These are phyloP conservation scores for Rhodotorula sp. DNA, from an alignment of 1,284 basidiomycete species.

Conservation along the genomic window DNA sequence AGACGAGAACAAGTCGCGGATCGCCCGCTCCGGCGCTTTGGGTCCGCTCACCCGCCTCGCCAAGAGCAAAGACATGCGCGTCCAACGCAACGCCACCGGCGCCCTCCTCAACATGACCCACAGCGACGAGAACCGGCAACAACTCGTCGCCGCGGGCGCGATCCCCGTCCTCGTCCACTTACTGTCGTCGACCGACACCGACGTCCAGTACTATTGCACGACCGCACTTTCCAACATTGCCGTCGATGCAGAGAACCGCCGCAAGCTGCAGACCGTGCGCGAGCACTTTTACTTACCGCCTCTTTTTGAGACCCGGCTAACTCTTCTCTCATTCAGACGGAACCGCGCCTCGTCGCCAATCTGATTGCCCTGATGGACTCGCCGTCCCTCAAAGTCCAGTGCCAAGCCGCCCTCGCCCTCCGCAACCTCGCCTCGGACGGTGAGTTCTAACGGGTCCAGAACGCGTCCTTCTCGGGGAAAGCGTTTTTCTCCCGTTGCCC, in stretches of 20 bases:
- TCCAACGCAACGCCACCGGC: slow-evolving; percentile 97
- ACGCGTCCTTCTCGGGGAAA: too few relatives aligned
- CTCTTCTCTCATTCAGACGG: too few relatives aligned
- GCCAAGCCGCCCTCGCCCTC: slow-evolving; percentile 93
- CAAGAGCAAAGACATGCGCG: slow-evolving; percentile 98
- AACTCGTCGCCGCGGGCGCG: slow-evolving; percentile 96
- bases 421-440: slow-evolving; percentile 97
- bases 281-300: too few relatives aligned
- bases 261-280: slow-evolving; percentile 82
- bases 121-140: slow-evolving; percentile 97
- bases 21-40: slow-evolving; percentile 96
- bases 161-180: slow-evolving; percentile 96
- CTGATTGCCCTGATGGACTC: slow-evolving; percentile 97
- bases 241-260: slow-evolving; percentile 86
- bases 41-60: slow-evolving; percentile 95
- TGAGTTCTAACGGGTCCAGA: slow-evolving; percentile 55
- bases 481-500: too few relatives aligned
- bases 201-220: slow-evolving; percentile 99
- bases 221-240: slow-evolving; percentile 98
- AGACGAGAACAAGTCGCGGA: slow-evolving; percentile 99
- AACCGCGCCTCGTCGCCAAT: slow-evolving; percentile 92
- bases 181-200: slow-evolving; percentile 94
- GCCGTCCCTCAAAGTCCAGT: slow-evolving; percentile 96
- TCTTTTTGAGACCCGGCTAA: too few relatives aligned
- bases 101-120: slow-evolving; percentile 99